Percentiles rank a stretch among this genome's conserved stretches.
Evolutionary conservation across 108 stramenopile species (phyloP).

Genomic region (Nannochloropsis gaditana): DNA sequence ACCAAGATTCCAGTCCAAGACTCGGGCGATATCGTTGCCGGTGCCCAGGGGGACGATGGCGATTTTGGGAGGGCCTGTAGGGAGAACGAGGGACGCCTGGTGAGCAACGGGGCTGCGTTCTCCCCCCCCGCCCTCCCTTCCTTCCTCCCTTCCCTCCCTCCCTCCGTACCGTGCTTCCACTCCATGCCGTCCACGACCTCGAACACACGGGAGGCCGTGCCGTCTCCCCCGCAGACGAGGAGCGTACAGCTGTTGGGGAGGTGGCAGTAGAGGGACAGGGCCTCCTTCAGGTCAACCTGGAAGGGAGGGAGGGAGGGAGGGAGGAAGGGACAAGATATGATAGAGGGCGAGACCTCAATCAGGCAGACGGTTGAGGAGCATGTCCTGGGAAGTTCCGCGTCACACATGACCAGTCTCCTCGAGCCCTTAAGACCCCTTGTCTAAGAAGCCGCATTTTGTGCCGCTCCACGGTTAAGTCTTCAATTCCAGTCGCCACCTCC

Average conservation of each 20-base stretch:
- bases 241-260: not conserved
- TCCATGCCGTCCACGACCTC: not conserved
- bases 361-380: not conserved
- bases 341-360: not conserved
- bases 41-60: not conserved
- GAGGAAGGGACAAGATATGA: not conserved
- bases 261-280: slow-evolving; percentile 3
- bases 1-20: not conserved
- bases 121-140: not conserved
- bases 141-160: not conserved
- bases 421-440: no score
- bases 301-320: not conserved
- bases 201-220: not conserved
- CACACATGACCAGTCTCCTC: no score
- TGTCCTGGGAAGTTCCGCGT: no score
- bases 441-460: no score
- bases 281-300: not conserved
- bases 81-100: not conserved
- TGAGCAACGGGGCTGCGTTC: not conserved
- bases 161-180: not conserved
- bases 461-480: no score
- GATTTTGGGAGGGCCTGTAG: not conserved
- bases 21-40: not conserved
- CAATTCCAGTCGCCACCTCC: not conserved
- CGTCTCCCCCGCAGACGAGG: slow-evolving; percentile 1